phyloP scores from a whole-genome alignment of 1,284 basidiomycete genomes.

The Bondarzewia mesenterica region DNA sequence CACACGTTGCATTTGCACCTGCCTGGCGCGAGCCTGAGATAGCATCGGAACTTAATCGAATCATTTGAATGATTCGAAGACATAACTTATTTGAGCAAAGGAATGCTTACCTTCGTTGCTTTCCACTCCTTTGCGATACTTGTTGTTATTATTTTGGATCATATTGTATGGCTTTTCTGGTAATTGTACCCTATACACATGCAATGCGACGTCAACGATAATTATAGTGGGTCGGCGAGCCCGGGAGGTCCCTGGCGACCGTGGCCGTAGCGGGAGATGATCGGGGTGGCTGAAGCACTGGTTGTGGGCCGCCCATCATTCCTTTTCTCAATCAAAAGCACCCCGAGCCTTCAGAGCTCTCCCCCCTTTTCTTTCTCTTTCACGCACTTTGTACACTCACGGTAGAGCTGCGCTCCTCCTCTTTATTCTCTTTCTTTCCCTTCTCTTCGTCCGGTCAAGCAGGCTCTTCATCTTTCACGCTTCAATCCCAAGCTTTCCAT shows the following conservation, averaged over 20 bases:
- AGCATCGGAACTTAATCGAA: not conserved
- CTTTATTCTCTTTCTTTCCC: slow-evolving; percentile 22
- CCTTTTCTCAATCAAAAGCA: not conserved
- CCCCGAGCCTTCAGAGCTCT: not conserved
- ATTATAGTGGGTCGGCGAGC: not conserved
- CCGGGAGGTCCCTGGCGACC: not conserved
- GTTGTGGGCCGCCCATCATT: not conserved
- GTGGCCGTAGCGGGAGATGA: not conserved
- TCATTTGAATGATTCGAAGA: too few species aligned
- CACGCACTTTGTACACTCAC: slow-evolving; percentile 18
- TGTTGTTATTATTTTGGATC: not conserved
- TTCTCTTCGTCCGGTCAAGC: slow-evolving; percentile 3
- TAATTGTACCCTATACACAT: too few species aligned
- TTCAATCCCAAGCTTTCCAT: not conserved
- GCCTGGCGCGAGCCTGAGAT: not conserved
- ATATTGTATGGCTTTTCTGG: not conserved
- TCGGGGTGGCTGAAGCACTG: not conserved
- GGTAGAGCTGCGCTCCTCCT: slow-evolving; percentile 45
- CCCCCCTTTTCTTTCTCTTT: slow-evolving; percentile 3
- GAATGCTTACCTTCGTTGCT: not conserved
- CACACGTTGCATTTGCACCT: not conserved
- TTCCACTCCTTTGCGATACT: not conserved
- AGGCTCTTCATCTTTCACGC: slow-evolving; percentile 1
- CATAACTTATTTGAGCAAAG: too few species aligned
- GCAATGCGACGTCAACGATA: too few species aligned